phyloP scores from a whole-genome alignment of 352 stramenopile genomes.

The Phytopythium oedochilum region DNA sequence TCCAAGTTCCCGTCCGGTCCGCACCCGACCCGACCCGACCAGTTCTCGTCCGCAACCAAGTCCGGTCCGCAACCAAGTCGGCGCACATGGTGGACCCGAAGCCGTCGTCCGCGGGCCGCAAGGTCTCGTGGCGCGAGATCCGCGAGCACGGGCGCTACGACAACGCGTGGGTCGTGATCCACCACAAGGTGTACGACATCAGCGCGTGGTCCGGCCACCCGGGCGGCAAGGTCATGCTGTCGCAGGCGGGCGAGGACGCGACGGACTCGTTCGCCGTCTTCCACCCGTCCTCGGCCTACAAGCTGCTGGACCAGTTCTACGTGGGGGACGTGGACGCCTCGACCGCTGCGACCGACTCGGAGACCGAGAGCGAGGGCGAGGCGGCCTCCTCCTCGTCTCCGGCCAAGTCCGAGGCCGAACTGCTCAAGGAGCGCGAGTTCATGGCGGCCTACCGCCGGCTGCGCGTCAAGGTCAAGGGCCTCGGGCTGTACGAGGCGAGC shows the following conservation, averaged over 20 bases:
- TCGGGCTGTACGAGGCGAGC: constrained; percentile 94
- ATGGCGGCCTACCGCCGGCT: constrained; percentile 96
- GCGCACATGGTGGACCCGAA: constrained; percentile 62
- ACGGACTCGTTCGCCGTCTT: constrained; percentile 99
- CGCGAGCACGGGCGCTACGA: constrained; percentile 67
- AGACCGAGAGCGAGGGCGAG: constrained; percentile 9
- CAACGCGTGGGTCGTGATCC: constrained; percentile 87
- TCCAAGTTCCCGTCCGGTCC: background rate
- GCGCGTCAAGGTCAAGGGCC: constrained; percentile 90
- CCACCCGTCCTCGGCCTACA: constrained; percentile 92
- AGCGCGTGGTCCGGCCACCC: constrained; percentile 77
- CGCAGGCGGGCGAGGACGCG: constrained; percentile 96
- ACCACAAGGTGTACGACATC: constrained; percentile 91
- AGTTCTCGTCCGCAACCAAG: background rate
- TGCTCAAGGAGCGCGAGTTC: constrained; percentile 82
- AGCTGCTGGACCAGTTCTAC: constrained; percentile 95
- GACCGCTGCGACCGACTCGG: constrained; percentile 19
- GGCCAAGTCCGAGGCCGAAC: constrained; percentile 37
- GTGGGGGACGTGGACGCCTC: constrained; percentile 93
- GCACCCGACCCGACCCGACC: background rate
- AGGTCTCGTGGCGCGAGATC: constrained; percentile 79
- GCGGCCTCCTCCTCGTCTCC: background rate
- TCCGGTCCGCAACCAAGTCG: background rate
- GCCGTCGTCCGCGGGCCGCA: constrained; percentile 39
- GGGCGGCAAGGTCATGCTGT: constrained; percentile 94